phyloP scores from a whole-genome alignment of 305 asterid species.

The Fraxinus xanthoxyloides region DNA sequence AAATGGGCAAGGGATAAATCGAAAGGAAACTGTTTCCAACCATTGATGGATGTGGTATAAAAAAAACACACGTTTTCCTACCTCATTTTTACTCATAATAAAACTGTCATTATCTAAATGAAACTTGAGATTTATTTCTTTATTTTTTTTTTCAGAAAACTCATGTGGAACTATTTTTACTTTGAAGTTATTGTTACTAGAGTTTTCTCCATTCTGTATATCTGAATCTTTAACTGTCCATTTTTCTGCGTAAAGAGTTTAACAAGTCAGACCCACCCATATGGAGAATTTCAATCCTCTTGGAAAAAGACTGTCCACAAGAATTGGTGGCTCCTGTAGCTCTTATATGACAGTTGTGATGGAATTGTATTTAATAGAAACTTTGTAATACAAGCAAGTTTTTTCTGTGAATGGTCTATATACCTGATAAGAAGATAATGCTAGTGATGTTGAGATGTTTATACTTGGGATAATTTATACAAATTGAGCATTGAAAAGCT shows the following conservation, averaged over 20 bases:
- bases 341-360: slow-evolving; percentile 24
- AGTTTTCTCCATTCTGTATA: slow-evolving; percentile 36
- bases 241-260: slow-evolving; percentile 25
- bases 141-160: slow-evolving; percentile 5
- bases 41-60: slow-evolving; percentile 19
- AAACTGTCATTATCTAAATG: slow-evolving; percentile 14
- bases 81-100: slow-evolving; percentile 7
- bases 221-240: slow-evolving; percentile 9
- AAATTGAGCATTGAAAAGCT: slow-evolving; percentile 4
- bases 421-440: slow-evolving; percentile 43
- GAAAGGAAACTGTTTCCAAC: not conserved
- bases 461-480: not conserved
- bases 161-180: not conserved
- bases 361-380: slow-evolving; percentile 33
- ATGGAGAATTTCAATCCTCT: slow-evolving; percentile 42
- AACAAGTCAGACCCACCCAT: slow-evolving; percentile 34
- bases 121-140: slow-evolving; percentile 14
- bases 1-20: not conserved
- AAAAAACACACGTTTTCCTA: slow-evolving; percentile 18
- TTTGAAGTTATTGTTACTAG: slow-evolving; percentile 27
- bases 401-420: slow-evolving; percentile 30
- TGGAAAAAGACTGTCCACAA: slow-evolving; percentile 69
- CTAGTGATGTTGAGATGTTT: slow-evolving; percentile 19
- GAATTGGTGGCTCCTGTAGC: slow-evolving; percentile 68
- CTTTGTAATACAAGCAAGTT: slow-evolving; percentile 24